phyloP scores from a whole-genome alignment of 306 rosid genomes.

The Sphenostylis stenocarpa region DNA sequence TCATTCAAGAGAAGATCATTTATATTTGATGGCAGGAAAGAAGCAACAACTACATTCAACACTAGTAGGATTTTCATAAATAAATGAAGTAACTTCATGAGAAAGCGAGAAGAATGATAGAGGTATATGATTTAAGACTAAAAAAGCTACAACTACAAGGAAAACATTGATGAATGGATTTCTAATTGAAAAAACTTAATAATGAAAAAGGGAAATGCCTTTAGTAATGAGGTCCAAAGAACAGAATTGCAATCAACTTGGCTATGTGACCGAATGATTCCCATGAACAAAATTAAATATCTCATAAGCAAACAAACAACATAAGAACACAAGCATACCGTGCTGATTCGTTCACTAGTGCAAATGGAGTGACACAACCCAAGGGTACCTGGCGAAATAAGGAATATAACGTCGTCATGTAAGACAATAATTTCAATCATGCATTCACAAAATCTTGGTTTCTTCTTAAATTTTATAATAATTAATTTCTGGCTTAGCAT shows the following conservation, averaged over 20 bases:
- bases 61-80: neutral
- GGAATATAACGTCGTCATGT: conserved; percentile 31
- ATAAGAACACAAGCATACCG: conserved; percentile 49
- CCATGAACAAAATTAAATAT: conserved; percentile 20
- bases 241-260: neutral
- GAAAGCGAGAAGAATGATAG: neutral
- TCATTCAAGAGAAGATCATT: conserved; percentile 9
- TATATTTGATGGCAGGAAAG: neutral
- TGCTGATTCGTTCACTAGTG: conserved; percentile 84
- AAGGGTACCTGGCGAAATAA: conserved; percentile 61
- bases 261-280: neutral
- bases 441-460: neutral
- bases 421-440: conserved; percentile 25
- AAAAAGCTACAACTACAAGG: neutral
- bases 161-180: neutral
- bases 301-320: neutral
- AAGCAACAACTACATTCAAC: neutral
- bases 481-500: neutral
- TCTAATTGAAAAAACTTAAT: neutral
- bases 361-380: conserved; percentile 93
- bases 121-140: neutral
- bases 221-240: neutral
- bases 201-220: conserved; percentile 6
- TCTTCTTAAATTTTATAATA: neutral
- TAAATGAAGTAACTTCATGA: neutral